Conservation (phyloP, 1,284 basidiomycete species). For the Hymenochaete sp. region DNA sequence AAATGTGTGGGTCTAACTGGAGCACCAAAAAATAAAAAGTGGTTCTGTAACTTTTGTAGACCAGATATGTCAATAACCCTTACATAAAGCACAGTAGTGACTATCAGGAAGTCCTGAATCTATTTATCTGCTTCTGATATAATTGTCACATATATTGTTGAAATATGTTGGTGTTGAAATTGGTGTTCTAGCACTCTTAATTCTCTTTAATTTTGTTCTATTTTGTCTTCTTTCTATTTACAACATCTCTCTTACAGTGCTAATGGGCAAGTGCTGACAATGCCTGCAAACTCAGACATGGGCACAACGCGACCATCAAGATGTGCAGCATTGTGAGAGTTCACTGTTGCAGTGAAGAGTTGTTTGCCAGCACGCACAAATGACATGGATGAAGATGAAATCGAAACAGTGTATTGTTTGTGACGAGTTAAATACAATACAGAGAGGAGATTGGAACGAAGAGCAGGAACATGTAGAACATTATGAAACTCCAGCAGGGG, state of each 20-base stretch:
- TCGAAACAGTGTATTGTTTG: constrained; percentile 2
- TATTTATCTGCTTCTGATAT: too few species aligned
- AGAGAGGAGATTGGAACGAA: constrained; percentile 4
- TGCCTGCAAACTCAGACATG: background rate
- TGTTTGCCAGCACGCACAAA: background rate
- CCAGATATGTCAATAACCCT: too few species aligned
- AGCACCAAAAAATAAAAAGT: constrained; percentile 52
- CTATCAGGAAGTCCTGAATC: too few species aligned
- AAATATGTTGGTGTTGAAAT: too few species aligned
- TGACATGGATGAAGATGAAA: background rate
- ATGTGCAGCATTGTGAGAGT: background rate
- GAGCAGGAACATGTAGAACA: constrained; percentile 3
- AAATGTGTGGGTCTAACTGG: constrained; percentile 57
- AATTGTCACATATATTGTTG: too few species aligned
- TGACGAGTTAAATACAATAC: constrained; percentile 1
- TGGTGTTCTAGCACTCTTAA: too few species aligned
- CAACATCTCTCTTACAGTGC: too few species aligned
- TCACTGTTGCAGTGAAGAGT: constrained; percentile 6
- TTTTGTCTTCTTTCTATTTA: too few species aligned
- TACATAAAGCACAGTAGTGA: too few species aligned
- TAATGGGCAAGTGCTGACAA: background rate
- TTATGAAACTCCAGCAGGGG: background rate
- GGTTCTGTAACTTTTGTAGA: constrained; percentile 66
- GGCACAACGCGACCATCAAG: constrained; percentile 5
- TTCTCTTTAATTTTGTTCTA: too few species aligned